Percentiles rank a stretch among this genome's conserved stretches.
phyloP scores from a whole-genome alignment of 345 rosid species.

The Salix exigua region DNA sequence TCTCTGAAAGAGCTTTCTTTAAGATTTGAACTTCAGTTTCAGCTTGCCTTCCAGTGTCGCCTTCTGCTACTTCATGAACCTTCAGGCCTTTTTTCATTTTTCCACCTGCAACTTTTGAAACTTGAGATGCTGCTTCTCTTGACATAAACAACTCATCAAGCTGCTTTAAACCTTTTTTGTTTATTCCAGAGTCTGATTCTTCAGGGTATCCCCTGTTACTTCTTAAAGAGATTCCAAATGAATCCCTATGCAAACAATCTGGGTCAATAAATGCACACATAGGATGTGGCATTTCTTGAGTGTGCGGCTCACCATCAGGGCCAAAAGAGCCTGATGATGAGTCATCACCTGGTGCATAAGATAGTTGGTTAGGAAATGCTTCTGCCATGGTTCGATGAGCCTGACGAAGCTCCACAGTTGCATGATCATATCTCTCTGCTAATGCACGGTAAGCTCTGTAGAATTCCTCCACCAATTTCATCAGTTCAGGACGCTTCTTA shows the following conservation, averaged over 20 bases:
- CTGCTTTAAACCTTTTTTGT: conserved; percentile 65
- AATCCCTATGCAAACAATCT: conserved; percentile 42
- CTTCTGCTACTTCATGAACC: conserved; percentile 15
- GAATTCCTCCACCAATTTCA: conserved; percentile 70
- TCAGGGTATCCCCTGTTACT: conserved; percentile 29
- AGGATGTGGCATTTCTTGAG: conserved; percentile 34
- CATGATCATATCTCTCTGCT: conserved; percentile 86
- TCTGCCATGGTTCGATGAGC: conserved; percentile 35
- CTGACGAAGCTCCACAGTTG: conserved; percentile 54
- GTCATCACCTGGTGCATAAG: conserved; percentile 18
- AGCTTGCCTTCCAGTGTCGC: conserved; percentile 8
- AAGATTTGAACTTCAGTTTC: conserved; percentile 15
- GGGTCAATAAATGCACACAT: conserved; percentile 36
- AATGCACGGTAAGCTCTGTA: conserved; percentile 76
- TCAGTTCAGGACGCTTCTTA: conserved; percentile 72
- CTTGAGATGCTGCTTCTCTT: conserved; percentile 7
- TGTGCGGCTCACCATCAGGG: conserved; percentile 19
- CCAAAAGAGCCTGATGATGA: conserved; percentile 13
- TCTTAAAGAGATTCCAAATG: conserved; percentile 28
- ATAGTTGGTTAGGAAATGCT: conserved; percentile 30
- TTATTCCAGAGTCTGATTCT: conserved; percentile 36
- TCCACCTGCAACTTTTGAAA: conserved; percentile 24
- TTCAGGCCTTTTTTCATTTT: conserved; percentile 20
- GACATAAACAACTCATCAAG: conserved; percentile 49
- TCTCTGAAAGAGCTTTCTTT: conserved; percentile 24